These are phyloP conservation scores for Eimeria sp. DNA, from an alignment of 169 alveolate species.

Conservation along the genomic window DNA sequence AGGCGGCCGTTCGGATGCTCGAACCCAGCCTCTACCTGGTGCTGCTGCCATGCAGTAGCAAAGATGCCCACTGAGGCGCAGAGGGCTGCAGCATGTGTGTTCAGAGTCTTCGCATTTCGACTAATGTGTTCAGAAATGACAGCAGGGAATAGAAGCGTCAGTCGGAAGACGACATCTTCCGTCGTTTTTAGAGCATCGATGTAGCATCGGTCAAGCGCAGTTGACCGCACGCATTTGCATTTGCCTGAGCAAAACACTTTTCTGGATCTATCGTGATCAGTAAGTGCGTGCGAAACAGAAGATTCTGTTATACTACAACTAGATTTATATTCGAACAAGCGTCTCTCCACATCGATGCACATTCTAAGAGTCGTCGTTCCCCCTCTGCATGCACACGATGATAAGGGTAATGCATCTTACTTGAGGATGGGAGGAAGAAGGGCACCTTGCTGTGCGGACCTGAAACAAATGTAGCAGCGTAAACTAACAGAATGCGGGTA, in stretches of 20 bases:
- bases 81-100: constrained; percentile 76
- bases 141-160: constrained; percentile 74
- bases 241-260: constrained; percentile 25
- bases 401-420: too few species aligned
- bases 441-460: constrained; percentile 72
- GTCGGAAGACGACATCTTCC: constrained; percentile 66
- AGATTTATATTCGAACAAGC: neutral
- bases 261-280: neutral
- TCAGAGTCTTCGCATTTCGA: constrained; percentile 8
- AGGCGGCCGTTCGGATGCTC: constrained; percentile 74
- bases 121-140: constrained; percentile 35
- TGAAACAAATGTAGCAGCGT: neutral
- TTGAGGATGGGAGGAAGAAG: neutral
- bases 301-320: neutral
- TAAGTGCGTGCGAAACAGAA: neutral
- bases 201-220: constrained; percentile 60
- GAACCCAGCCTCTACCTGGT: constrained; percentile 78
- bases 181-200: constrained; percentile 78
- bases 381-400: neutral
- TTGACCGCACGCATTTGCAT: constrained; percentile 65
- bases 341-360: neutral
- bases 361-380: neutral
- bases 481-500: neutral
- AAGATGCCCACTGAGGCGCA: constrained; percentile 79
- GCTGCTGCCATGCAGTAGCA: constrained; percentile 82